A percentile compares a stretch with the other conserved stretches of the same genome.
Conservation (phyloP, 352 stramenopile species). For the Pythium aphanidermatum region DNA sequence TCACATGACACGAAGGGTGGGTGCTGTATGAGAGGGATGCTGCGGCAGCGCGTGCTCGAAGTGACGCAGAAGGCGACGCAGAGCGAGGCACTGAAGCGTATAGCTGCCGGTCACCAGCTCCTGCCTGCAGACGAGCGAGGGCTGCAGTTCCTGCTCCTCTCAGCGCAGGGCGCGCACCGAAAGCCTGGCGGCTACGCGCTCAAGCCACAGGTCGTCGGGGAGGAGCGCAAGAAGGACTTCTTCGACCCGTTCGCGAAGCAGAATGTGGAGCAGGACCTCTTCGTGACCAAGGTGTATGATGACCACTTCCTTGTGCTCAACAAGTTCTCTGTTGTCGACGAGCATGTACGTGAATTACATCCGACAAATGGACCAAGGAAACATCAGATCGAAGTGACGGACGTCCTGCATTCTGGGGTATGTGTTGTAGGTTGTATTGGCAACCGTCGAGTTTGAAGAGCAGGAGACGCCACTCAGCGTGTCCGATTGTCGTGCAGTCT, state of each 20-base stretch:
- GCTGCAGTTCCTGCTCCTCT: slow-evolving; percentile 53
- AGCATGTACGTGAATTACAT: slow-evolving; percentile 37
- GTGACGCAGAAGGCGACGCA: slow-evolving; percentile 51
- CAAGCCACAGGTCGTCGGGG: slow-evolving; percentile 32
- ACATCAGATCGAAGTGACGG: neutral
- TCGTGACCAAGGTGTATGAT: slow-evolving; percentile 50
- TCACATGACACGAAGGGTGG: neutral
- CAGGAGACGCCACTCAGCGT: slow-evolving; percentile 49
- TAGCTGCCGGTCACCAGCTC: slow-evolving; percentile 48
- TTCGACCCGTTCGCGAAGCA: slow-evolving; percentile 70
- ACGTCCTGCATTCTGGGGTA: neutral
- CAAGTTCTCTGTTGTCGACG: slow-evolving; percentile 76
- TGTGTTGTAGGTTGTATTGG: slow-evolving; percentile 38
- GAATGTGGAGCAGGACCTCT: slow-evolving; percentile 63
- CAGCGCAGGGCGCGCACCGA: slow-evolving; percentile 24
- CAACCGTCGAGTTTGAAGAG: slow-evolving; percentile 62
- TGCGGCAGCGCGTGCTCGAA: slow-evolving; percentile 54
- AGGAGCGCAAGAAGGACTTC: slow-evolving; percentile 30
- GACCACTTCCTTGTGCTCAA: slow-evolving; percentile 81
- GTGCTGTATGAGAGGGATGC: slow-evolving; percentile 23
- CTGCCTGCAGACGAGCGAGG: slow-evolving; percentile 29
- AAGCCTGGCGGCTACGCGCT: slow-evolving; percentile 16
- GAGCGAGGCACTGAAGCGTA: slow-evolving; percentile 55
- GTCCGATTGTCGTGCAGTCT: slow-evolving; percentile 60
- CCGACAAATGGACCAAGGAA: neutral